Conservation (phyloP, 2,329 filamentous ascomycete species). For the Chaetothyriales sp. region DNA sequence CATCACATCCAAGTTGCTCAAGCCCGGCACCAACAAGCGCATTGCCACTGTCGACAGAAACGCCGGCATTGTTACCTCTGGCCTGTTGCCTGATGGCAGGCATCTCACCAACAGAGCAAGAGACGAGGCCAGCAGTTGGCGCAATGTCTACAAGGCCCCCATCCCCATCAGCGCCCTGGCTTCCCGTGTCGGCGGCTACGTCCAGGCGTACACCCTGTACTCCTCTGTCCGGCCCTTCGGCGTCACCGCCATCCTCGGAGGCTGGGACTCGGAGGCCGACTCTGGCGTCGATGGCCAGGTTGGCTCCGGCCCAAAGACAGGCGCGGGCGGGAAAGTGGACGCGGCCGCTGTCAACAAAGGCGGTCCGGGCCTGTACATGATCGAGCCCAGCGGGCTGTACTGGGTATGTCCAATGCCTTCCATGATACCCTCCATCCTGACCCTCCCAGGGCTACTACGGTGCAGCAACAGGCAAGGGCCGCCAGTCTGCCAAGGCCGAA, state of each 20-base stretch:
- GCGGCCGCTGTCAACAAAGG: constrained; percentile 52
- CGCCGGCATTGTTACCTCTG: constrained; percentile 81
- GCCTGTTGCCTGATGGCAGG: constrained; percentile 84
- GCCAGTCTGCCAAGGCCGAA: constrained; percentile 94
- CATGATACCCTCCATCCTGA: background rate
- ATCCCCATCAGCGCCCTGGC: constrained; percentile 82
- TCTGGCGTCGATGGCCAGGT: constrained; percentile 81
- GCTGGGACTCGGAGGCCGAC: constrained; percentile 82
- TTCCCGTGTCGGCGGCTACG: constrained; percentile 85
- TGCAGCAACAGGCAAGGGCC: constrained; percentile 89
- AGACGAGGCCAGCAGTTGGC: constrained; percentile 85
- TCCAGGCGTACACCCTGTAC: constrained; percentile 95
- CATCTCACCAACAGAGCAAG: constrained; percentile 91
- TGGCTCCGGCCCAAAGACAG: constrained; percentile 61
- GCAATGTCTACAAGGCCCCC: constrained; percentile 83
- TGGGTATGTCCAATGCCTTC: constrained; percentile 48
- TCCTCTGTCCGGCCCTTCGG: constrained; percentile 93
- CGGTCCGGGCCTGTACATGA: constrained; percentile 94
- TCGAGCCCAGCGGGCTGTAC: constrained; percentile 91
- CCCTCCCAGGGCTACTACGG: constrained; percentile 71
- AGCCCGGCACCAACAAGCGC: constrained; percentile 89
- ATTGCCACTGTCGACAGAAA: constrained; percentile 92
- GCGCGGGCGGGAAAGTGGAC: constrained; percentile 69
- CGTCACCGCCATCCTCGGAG: constrained; percentile 84
- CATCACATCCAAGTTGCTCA: constrained; percentile 85